Base-by-base conservation (phyloP, 208 protist genomes). In the Jaenimonas drosophilae region DNA sequence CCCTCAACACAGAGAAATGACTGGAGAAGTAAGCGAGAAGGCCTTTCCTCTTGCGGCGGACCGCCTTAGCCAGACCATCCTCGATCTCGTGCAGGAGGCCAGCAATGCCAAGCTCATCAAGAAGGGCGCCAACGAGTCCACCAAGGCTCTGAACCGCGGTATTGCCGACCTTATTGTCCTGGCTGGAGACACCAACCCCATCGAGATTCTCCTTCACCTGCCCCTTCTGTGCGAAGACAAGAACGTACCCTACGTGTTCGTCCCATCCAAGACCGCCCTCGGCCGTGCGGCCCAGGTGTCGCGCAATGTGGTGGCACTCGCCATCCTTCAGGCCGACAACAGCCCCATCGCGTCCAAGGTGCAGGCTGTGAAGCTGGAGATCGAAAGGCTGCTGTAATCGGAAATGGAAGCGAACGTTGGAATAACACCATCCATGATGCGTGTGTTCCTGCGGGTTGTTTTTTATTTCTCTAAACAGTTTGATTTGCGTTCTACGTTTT, bases 191-290 rank as follows among this genome's bases (percentile, higher is more conserved):
- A 95, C 98, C 23, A 98, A 99, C 65, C 99, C 99, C 30, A 88
- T 99, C 24, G 99, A 99, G 82, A 99, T 99, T 58, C 77, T 99
- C 11, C 77, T 99, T 17, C 98, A 99, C 79, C 76, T 99, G 11
- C 99, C 99, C 25, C 86, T 99, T 14, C 83, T 99, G 17, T 99
- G 98, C 75, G 99, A 99, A 73, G 98, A 99, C 76, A 99, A 99
- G 86, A 99, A 99, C 69, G 97, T 99, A 39, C 98, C 98, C 44
- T 99, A 99, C 81, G 94, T 99, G 11, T 99, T 99, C 64, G 96
- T 99, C n/a, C 91, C 95, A 14, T 98, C 91, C 20, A 98, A 99
- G 71, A 76, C 78, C 20, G 97, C 95, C 24, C 81, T 99, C 12
- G 99, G 99, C 52, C 83, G 98, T 45, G 96, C 98, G 2, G 97